These are phyloP conservation scores for Malus domestica DNA, from an alignment of 306 rosid species.

Conservation along the genomic window ASM211411v1 NC_041790.1:440001-440500, in stretches of 20 bases:
- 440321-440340: not conserved
- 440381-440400: not conserved
- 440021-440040: not conserved
- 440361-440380: slow-evolving; percentile 1
- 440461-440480: not conserved
- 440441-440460: not conserved
- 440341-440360: slow-evolving; percentile 4
- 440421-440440: not conserved
- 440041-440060: not conserved
- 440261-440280: slow-evolving; percentile 32
- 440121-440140: not conserved
- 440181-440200: slow-evolving; percentile 38
- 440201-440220: slow-evolving; percentile 31
- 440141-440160: not conserved
- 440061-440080: not conserved
- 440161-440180: slow-evolving; percentile 25
- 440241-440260: slow-evolving; percentile 50
- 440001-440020: not conserved
- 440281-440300: slow-evolving; percentile 11
- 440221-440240: slow-evolving; percentile 31
- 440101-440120: not conserved
- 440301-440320: not conserved
- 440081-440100: slow-evolving; percentile 5
- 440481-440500: not conserved
- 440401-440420: not conserved